Base-by-base conservation (phyloP, 805 yeast genomes). In the Komagataella ulmi region DNA sequence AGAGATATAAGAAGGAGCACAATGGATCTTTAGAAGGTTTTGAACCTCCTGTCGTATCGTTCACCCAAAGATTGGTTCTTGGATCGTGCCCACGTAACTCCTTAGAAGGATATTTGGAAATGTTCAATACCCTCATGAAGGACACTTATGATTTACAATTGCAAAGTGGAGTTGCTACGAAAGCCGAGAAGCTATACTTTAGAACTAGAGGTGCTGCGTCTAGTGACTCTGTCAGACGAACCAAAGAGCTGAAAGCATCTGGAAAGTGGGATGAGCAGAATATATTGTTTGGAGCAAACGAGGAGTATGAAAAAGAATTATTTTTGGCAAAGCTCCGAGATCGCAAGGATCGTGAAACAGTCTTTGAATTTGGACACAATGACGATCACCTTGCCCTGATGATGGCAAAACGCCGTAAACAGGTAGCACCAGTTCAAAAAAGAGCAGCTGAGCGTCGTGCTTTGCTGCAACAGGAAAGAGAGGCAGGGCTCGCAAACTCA, bases 181-280 rank as follows among this genome's bases (percentile, higher is more conserved):
- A 91, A 59, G 99, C 96, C 55, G 99, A 93, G 65, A 84, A 84
- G 61, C 72, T 91, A 54, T 93, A 88, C 62, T 74, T 83, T 62
- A 81, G 88, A 65, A 88, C 97, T 1, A 78, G 97, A 61, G 80
- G 83, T 48, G 76, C 95, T 1, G 96, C 99, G 0, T 87, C 96
- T 3, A 73, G 71, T 21, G 96, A 88, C 62, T 83, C 95, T n/a
- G 77, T 88, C 44, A 86, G 85, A 60, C 74, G 98, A 61, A 75
- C 95, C 17, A 89, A 85, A 63, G 96, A 88, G 61, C 72, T 91
- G 48, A 67, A 81, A 53, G 72, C 71, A 7, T 72, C 80, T 17
- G 89, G 90, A 2, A 21, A 21, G 7, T 93, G 98, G 97, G 96
- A 91, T 64, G 88, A 79, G 18, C 91, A 85, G 60, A 88, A 88